Conservation (phyloP, 2,329 filamentous ascomycete genomes). For the Mollisiaceae sp. region DNA sequence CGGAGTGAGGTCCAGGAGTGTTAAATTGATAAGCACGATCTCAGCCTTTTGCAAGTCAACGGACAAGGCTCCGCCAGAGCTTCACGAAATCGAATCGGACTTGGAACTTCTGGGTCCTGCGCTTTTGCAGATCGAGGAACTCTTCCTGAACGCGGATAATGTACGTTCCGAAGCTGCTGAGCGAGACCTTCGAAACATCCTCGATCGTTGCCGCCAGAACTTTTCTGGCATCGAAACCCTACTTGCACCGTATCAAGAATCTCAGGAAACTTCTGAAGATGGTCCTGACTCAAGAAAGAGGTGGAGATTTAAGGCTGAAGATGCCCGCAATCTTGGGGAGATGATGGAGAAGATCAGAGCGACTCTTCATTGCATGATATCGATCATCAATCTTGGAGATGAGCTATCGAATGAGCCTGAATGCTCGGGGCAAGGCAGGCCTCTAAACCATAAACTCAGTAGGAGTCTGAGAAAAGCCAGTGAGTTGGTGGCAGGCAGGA, state of each 20-base stretch:
- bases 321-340: neutral
- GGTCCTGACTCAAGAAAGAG: too few species aligned
- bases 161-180: neutral
- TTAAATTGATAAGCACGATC: neutral
- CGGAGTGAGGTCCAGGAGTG: neutral
- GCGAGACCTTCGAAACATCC: neutral
- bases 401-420: neutral
- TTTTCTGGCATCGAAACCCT: neutral
- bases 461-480: neutral
- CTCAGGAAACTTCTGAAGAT: neutral
- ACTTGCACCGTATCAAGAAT: neutral
- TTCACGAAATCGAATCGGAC: neutral
- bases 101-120: neutral
- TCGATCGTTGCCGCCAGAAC: neutral
- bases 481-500: neutral
- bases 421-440: too few species aligned
- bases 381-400: neutral
- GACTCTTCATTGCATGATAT: conserved; percentile 1
- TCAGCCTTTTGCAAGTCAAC: neutral
- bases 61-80: neutral
- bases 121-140: neutral
- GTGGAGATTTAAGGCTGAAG: neutral
- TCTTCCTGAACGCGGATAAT: neutral
- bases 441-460: neutral
- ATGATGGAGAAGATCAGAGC: neutral